Base-by-base conservation (phyloP, 2,329 filamentous ascomycete genomes). In the Zasmidium citrigriseum region DNA sequence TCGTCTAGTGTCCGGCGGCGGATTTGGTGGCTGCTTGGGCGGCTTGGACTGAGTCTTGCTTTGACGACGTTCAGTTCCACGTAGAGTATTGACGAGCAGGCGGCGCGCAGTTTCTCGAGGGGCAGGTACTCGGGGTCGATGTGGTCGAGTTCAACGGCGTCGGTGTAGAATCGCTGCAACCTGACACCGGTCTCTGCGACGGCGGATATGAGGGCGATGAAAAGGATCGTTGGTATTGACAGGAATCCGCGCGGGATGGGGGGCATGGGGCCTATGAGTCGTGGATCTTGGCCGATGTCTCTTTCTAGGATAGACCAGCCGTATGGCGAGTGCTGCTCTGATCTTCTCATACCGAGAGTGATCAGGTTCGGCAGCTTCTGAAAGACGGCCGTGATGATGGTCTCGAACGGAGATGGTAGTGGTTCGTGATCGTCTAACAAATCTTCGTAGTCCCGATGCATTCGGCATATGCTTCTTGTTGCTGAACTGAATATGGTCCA, bases 81-180 rank as follows among this genome's bases (percentile, higher is more conserved):
- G 34, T 72, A 72, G 25, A 67, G 55, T 9, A 72, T 53, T 14
- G 62, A 63, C 3, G 46, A 46, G 56, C 64, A 69, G 1, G 69
- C 68, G 44, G 49, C 53, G 18, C 63, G 20, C 2, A 70, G 52
- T 5, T 54, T 55, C 2, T 58, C 25, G 48, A 65, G 56, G 10
- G 63, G 48, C 2, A 71, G 56, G 1, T 44, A n/a, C 2, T 55
- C 46, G 1, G 59, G 25, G 16, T 44, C 41, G 18, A 72, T 64
- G 27, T 68, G 64, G 55, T 72, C 70, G 7, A 72, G 57, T 49
- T 72, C 67, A 21, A 72, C 64, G 1, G 66, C 69, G 52, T 72
- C 69, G 10, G 69, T 72, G 49, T 72, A 72, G 4, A 72, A 59
- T n/a, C 70, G 59, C n/a, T 66, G 48, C 11, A 72, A 48, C 23